Percentiles rank a stretch among this genome's conserved stretches.
These are phyloP conservation scores for Russula griseocarnosa DNA, from an alignment of 768 basidiomycete species.

Conservation along the genomic window DNA sequence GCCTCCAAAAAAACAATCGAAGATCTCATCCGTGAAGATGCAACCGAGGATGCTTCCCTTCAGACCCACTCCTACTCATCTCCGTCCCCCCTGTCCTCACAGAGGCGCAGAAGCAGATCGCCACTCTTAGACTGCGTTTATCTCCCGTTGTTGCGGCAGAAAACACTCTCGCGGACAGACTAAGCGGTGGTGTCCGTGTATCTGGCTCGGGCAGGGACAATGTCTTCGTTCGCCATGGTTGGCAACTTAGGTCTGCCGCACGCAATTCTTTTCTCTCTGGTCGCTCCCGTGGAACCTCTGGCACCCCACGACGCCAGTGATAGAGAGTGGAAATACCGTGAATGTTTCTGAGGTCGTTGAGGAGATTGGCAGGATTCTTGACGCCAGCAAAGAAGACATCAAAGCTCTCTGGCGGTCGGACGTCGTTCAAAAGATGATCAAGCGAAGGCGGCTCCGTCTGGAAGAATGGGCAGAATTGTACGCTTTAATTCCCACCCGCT, in stretches of 20 bases:
- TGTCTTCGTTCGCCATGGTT: constrained; percentile 74
- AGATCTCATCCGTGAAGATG: constrained; percentile 5
- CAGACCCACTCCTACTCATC: constrained; percentile 5
- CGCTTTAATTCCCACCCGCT: constrained; percentile 35
- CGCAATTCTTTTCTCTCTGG: constrained; percentile 31
- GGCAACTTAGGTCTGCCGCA: constrained; percentile 65
- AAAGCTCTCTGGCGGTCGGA: constrained; percentile 69
- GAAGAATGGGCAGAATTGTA: constrained; percentile 91
- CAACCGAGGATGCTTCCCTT: not conserved
- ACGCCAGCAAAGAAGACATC: constrained; percentile 59
- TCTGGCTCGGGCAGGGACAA: constrained; percentile 73
- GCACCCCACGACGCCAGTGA: constrained; percentile 24
- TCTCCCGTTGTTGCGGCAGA: constrained; percentile 60
- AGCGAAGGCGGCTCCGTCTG: constrained; percentile 64
- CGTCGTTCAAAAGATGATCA: constrained; percentile 63
- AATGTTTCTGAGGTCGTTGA: constrained; percentile 22
- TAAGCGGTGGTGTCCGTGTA: constrained; percentile 69
- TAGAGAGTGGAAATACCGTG: constrained; percentile 4
- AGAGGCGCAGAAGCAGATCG: constrained; percentile 27
- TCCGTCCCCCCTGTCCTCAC: constrained; percentile 2
- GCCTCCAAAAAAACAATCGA: constrained; percentile 14
- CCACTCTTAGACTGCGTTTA: constrained; percentile 51
- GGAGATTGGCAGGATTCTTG: constrained; percentile 41
- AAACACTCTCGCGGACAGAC: constrained; percentile 58
- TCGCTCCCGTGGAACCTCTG: constrained; percentile 24